Percentiles rank a stretch among this genome's conserved stretches.
Evolutionary conservation across 306 rosid genomes (phyloP).

Genomic region (Cicer arietinum): DNA sequence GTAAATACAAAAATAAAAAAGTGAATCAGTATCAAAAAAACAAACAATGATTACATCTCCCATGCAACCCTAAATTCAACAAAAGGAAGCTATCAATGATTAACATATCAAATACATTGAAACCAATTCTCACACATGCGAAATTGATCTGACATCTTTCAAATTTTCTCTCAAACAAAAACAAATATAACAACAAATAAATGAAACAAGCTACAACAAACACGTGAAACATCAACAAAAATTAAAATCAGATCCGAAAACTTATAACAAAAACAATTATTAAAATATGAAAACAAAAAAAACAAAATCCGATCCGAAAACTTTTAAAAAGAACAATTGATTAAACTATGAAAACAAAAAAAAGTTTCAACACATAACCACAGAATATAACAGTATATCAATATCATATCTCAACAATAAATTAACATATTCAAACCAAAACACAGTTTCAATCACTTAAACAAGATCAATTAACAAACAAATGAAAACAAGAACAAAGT

Average conservation of each 20-base stretch:
- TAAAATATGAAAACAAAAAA: not conserved
- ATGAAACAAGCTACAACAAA: not conserved
- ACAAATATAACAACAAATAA: not conserved
- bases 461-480: no score
- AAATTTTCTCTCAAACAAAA: not conserved
- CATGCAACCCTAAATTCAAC: not conserved
- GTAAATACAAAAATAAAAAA: not conserved
- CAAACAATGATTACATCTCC: not conserved
- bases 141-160: not conserved
- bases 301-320: not conserved
- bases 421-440: not conserved
- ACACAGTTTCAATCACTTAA: not conserved
- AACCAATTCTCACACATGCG: not conserved
- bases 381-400: not conserved
- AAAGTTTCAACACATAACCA: not conserved
- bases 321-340: not conserved
- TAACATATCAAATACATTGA: not conserved
- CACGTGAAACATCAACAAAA: not conserved
- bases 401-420: conserved; percentile 1
- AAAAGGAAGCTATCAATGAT: conserved; percentile 1
- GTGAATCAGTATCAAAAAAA: not conserved
- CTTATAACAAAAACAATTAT: not conserved
- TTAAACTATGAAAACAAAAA: not conserved
- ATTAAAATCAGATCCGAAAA: not conserved
- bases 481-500: no score